Evolutionary conservation across 164 flowering plant genomes (phyloP), one percentile per base, ranked within the genome.

Genomic region (Umbilicus rupestris): DNA sequence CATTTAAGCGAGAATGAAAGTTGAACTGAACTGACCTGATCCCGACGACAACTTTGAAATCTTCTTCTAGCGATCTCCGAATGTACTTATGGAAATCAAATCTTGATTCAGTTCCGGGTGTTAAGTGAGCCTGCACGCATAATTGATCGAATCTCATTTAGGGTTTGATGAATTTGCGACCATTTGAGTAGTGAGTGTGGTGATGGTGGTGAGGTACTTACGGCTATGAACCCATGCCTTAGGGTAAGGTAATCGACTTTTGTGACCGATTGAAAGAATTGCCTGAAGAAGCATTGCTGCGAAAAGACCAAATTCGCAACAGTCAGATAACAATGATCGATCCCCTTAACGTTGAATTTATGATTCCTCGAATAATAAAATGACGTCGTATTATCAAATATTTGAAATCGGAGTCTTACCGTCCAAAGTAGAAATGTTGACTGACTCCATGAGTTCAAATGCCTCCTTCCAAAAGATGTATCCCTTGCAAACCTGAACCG

Each of bases 31-130:
- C 63, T 9, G 10, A 88, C 97, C 88, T 88, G 73, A 90, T 88
- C 3, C 90, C 86, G 5, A 90, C 95, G 2, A 90, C 93, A 3
- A 81, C 87, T 66, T 87, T 88, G 86, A 90, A 90, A 72, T 90
- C 97, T 65, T 87, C 93, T 71, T 90, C 97, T 0, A 90, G 80
- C 6, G 97, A 88, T 75, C 83, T 74, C 15, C 46, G 69, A 14
- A 84, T 84, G 71, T 82, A 84, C 19, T 82, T 79, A 7, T 74
- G 84, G 68, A 84, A 84, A 70, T 84, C 80, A 66, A 84, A 84
- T 44, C 37, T 72, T 9, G 68, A 64, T 68, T 73, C 79, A 69
- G 76, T 82, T 33, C 73, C 80, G 2, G 88, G 83, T 16, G 88
- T 73, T 67, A 84, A 72, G 74, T 84, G 88, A 67, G 84, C 83